A percentile compares a stretch with the other conserved stretches of the same genome.
Evolutionary conservation across 164 flowering plant species (phyloP).

Genomic region (Magnolia kwangsiensis): DNA sequence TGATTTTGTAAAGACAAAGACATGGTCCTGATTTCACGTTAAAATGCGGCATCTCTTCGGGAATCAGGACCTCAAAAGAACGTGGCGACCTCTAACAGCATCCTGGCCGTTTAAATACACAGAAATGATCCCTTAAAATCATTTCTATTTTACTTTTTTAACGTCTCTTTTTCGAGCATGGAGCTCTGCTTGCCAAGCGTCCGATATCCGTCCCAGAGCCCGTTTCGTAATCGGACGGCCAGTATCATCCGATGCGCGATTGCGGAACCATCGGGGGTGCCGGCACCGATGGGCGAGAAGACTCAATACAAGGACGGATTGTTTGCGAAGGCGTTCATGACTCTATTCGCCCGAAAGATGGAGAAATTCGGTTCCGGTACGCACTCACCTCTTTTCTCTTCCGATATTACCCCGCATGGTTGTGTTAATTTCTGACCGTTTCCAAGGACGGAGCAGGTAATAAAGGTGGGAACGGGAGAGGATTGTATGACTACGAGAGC

Average conservation of each 20-base stretch:
- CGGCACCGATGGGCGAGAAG: constrained; percentile 90
- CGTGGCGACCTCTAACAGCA: not conserved
- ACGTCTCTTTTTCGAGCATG: constrained; percentile 28
- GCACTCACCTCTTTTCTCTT: not conserved
- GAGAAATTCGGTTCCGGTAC: constrained; percentile 51
- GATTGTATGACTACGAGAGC: constrained; percentile 67
- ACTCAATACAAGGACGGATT: constrained; percentile 79
- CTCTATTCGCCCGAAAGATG: constrained; percentile 86
- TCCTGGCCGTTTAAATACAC: not conserved
- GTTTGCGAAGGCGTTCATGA: constrained; percentile 85
- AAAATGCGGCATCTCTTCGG: not conserved
- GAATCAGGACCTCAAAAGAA: not conserved
- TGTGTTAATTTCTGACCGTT: not conserved
- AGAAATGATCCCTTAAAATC: too few relatives aligned
- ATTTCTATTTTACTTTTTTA: not conserved
- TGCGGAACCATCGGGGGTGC: constrained; percentile 79
- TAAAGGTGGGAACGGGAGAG: not conserved
- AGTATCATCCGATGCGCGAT: constrained; percentile 50
- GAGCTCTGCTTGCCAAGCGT: constrained; percentile 27
- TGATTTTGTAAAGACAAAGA: not conserved
- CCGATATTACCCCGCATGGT: not conserved
- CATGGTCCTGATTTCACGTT: not conserved
- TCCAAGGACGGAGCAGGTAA: not conserved
- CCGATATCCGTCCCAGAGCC: not conserved
- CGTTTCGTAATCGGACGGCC: constrained; percentile 4